A percentile compares a stretch with the other conserved stretches of the same genome.
Evolutionary conservation across 2,329 filamentous ascomycete species (phyloP).

Genomic region (Didymella keratinophila): DNA sequence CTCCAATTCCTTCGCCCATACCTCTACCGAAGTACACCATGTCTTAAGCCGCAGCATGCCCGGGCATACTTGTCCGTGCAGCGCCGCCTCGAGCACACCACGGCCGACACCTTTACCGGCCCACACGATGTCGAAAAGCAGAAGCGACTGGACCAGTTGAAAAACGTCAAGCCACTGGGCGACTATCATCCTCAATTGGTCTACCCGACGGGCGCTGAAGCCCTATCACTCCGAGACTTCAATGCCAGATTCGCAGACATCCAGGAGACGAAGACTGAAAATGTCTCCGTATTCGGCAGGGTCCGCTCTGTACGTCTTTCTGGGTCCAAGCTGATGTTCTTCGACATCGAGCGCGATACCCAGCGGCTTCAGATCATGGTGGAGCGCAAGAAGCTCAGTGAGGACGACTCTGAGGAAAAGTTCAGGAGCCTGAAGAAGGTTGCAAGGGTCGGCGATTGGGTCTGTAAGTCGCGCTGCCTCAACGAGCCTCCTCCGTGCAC

Average conservation of each 20-base stretch:
- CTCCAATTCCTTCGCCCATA: slow-evolving; percentile 66
- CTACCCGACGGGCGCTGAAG: slow-evolving; percentile 25
- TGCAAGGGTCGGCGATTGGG: slow-evolving; percentile 81
- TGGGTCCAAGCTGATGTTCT: slow-evolving; percentile 82
- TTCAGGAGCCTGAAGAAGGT: slow-evolving; percentile 70
- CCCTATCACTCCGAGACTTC: slow-evolving; percentile 41
- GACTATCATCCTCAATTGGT: slow-evolving; percentile 64
- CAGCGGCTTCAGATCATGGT: slow-evolving; percentile 78
- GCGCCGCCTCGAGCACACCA: slow-evolving; percentile 37
- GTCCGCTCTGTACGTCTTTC: slow-evolving; percentile 74
- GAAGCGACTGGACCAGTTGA: slow-evolving; percentile 64
- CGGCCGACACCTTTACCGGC: slow-evolving; percentile 38
- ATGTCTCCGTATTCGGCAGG: slow-evolving; percentile 62
- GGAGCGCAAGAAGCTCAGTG: slow-evolving; percentile 65
- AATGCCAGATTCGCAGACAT: slow-evolving; percentile 40
- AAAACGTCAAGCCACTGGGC: slow-evolving; percentile 57
- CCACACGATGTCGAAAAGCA: slow-evolving; percentile 57
- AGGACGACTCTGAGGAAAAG: slow-evolving; percentile 50
- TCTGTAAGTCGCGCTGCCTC: slow-evolving; percentile 66
- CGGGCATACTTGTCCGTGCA: slow-evolving; percentile 60
- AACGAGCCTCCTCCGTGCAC: slow-evolving; percentile 4
- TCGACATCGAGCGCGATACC: slow-evolving; percentile 79
- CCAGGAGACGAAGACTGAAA: slow-evolving; percentile 35
- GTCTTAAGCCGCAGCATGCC: slow-evolving; percentile 54
- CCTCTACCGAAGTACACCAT: slow-evolving; percentile 54